Conservation (phyloP, 2,329 filamentous ascomycete species). For the Fusarium mangiferae region DNA sequence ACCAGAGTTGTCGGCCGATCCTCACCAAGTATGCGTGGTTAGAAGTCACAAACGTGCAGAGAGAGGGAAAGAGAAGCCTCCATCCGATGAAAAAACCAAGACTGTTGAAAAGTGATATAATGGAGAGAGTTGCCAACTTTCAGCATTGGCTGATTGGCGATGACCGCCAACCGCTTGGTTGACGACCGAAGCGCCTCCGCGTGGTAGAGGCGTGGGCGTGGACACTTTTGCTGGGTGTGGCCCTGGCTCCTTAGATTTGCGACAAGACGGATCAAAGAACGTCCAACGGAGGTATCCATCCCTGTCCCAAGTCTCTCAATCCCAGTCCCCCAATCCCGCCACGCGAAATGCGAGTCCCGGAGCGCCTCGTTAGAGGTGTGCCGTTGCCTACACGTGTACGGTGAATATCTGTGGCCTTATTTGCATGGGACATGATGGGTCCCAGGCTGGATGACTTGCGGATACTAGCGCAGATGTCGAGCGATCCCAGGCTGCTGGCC, state of each 20-base stretch:
- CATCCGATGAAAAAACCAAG: conserved; percentile 15
- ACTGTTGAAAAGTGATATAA: conserved; percentile 30
- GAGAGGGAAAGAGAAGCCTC: conserved; percentile 12
- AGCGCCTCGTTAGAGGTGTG: conserved; percentile 35
- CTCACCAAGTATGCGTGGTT: conserved; percentile 10
- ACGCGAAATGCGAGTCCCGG: conserved; percentile 37
- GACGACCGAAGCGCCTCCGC: conserved; percentile 32
- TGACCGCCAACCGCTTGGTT: conserved; percentile 25
- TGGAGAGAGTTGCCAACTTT: conserved; percentile 4
- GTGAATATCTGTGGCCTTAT: conserved; percentile 43
- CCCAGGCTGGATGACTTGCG: conserved; percentile 44
- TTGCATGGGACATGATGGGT: conserved; percentile 36
- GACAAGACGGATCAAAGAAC: conserved; percentile 41
- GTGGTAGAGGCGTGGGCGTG: conserved; percentile 25
- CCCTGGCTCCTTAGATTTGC: conserved; percentile 41
- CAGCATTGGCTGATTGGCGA: conserved; percentile 15
- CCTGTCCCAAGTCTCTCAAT: conserved; percentile 15
- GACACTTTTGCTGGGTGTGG: conserved; percentile 23
- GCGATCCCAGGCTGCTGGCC: conserved; percentile 40
- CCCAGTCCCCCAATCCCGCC: conserved; percentile 28
- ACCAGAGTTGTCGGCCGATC: conserved; percentile 32
- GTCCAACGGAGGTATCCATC: conserved; percentile 32
- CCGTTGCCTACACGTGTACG: conserved; percentile 42
- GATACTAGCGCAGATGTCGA: conserved; percentile 42
- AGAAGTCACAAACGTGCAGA: conserved; percentile 23